A percentile compares a stretch with the other conserved stretches of the same genome.
These are phyloP conservation scores for Botrytis hyacinthi DNA, from an alignment of 2,329 filamentous ascomycete species.

Conservation along the genomic window DNA sequence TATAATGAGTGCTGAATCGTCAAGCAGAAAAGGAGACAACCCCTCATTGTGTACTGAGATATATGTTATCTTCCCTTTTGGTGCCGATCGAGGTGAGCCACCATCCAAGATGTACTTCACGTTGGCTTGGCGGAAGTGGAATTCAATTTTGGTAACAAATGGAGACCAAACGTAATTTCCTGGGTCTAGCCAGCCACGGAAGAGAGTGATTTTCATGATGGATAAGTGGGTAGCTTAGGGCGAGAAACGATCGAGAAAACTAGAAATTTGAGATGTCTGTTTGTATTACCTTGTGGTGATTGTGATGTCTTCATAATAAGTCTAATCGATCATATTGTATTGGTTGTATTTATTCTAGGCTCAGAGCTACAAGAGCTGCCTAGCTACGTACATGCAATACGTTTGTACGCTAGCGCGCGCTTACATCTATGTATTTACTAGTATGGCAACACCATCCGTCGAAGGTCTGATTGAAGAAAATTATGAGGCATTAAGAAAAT, in stretches of 20 bases:
- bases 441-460: background rate
- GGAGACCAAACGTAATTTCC: constrained; percentile 51
- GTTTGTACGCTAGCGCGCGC: background rate
- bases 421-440: background rate
- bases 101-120: constrained; percentile 47
- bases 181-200: constrained; percentile 48
- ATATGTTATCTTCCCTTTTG: constrained; percentile 62
- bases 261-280: background rate
- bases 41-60: background rate
- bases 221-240: background rate
- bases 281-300: background rate
- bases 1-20: constrained; percentile 57
- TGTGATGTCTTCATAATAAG: background rate
- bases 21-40: constrained; percentile 34
- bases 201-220: constrained; percentile 43
- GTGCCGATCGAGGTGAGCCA: constrained; percentile 48
- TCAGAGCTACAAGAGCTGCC: background rate
- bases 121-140: constrained; percentile 54
- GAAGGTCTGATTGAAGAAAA: background rate
- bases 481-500: background rate
- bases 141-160: constrained; percentile 61
- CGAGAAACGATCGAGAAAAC: background rate
- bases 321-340: background rate
- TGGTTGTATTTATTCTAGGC: background rate
- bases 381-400: background rate